Percentiles rank a stretch among this genome's conserved stretches.
Evolutionary conservation across 768 basidiomycete species (phyloP).

Genomic region (Rhizopogon vesiculosus): DNA sequence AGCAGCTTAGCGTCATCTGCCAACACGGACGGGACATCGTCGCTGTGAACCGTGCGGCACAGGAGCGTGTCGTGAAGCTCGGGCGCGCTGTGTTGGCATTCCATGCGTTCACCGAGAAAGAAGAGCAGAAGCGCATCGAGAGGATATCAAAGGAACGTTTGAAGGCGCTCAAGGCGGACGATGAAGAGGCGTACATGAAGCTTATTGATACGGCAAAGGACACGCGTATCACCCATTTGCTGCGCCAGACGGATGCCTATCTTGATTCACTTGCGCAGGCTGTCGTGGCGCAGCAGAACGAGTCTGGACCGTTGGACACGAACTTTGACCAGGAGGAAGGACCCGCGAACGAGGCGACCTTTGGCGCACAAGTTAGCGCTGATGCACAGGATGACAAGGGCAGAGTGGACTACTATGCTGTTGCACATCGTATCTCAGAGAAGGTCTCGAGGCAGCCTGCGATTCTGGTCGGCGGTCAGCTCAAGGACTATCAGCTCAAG

Average conservation of each 20-base stretch:
- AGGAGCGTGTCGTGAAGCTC: conserved; percentile 55
- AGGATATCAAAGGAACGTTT: conserved; percentile 96
- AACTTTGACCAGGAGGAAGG: conserved; percentile 64
- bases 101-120: conserved; percentile 91
- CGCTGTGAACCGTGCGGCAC: conserved; percentile 59
- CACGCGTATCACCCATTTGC: conserved; percentile 94
- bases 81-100: conserved; percentile 78
- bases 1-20: conserved; percentile 86
- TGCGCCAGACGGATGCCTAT: conserved; percentile 91
- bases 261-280: conserved; percentile 94
- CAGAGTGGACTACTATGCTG: conserved; percentile 94
- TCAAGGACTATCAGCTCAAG: conserved; percentile 95
- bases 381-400: conserved; percentile 58
- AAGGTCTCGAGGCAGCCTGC: conserved; percentile 68
- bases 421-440: conserved; percentile 91
- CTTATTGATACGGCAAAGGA: conserved; percentile 99
- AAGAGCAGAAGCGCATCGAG: conserved; percentile 97
- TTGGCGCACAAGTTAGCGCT: conserved; percentile 72
- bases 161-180: conserved; percentile 94
- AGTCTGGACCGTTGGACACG: conserved; percentile 41
- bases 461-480: conserved; percentile 78
- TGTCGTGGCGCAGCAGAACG: conserved; percentile 88
- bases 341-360: conserved; percentile 81
- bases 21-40: conserved; percentile 76
- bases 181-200: conserved; percentile 99